A percentile compares a stretch with the other conserved stretches of the same genome.
phyloP scores from a whole-genome alignment of 1,139 yeast genomes.

The Petasospora fabianii region DNA sequence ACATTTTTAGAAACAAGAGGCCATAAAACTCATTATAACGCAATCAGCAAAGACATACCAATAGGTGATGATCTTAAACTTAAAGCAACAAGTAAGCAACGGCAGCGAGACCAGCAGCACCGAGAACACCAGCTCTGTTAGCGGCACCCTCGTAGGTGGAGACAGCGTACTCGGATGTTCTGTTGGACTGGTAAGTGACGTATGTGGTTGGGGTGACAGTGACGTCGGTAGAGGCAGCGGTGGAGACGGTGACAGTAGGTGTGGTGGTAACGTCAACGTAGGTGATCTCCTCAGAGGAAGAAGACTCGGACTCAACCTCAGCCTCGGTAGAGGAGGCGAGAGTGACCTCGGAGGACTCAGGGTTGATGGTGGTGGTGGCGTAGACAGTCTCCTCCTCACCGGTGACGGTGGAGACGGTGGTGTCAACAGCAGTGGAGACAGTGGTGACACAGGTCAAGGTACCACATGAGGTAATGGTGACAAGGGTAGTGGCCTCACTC shows the following conservation, averaged over 20 bases:
- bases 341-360: neutral
- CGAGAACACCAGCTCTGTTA: conserved; percentile 19
- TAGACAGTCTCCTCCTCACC: conserved; percentile 18
- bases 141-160: conserved; percentile 27
- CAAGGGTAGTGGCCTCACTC: conserved; percentile 35
- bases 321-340: conserved; percentile 1
- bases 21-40: conserved; percentile 6
- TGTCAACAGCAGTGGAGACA: conserved; percentile 34
- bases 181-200: conserved; percentile 26
- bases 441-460: conserved; percentile 33
- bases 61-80: too few relatives aligned
- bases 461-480: conserved; percentile 49
- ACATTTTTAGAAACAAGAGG: conserved; percentile 5
- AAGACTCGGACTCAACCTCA: conserved; percentile 2
- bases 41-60: neutral
- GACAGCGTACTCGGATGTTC: conserved; percentile 25
- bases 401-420: conserved; percentile 29
- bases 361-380: conserved; percentile 16
- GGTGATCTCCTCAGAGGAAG: conserved; percentile 27
- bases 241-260: conserved; percentile 30
- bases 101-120: conserved; percentile 16
- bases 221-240: conserved; percentile 31
- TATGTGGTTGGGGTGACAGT: conserved; percentile 32
- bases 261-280: conserved; percentile 33
- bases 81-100: conserved; percentile 21